Conservation (phyloP, 1,139 yeast species). For the Candida freyschussii region DNA sequence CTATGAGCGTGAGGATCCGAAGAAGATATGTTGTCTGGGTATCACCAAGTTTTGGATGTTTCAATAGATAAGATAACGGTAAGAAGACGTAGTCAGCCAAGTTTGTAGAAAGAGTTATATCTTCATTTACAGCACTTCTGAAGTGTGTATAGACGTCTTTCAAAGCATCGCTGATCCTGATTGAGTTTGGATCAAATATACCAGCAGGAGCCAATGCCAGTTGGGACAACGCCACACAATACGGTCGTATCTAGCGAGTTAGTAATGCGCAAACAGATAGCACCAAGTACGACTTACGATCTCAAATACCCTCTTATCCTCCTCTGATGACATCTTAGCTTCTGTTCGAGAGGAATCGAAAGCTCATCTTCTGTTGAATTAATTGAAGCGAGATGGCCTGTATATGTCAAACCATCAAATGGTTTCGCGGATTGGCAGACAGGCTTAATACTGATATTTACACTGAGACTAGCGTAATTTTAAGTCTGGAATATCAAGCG, state of each 20-base stretch:
- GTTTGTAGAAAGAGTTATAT: slow-evolving; percentile 29
- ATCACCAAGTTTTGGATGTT: slow-evolving; percentile 39
- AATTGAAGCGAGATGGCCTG: too few species aligned
- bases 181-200: slow-evolving; percentile 29
- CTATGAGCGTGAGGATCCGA: slow-evolving; percentile 36
- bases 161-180: slow-evolving; percentile 30
- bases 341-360: too few species aligned
- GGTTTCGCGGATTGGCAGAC: too few species aligned
- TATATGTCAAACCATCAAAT: too few species aligned
- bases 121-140: slow-evolving; percentile 9
- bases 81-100: slow-evolving; percentile 61
- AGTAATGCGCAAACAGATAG: slow-evolving; percentile 23
- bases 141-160: slow-evolving; percentile 28
- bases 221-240: slow-evolving; percentile 40
- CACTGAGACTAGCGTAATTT: too few species aligned
- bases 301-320: slow-evolving; percentile 16
- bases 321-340: slow-evolving; percentile 4
- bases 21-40: slow-evolving; percentile 40
- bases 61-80: slow-evolving; percentile 51
- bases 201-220: slow-evolving; percentile 37
- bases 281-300: slow-evolving; percentile 10
- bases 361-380: too few species aligned
- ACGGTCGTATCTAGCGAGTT: slow-evolving; percentile 27
- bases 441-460: too few species aligned
- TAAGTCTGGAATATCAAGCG: too few species aligned